phyloP scores from a whole-genome alignment of 192 early-diverging fungal species.

The Backusella tarrabulga region DNA sequence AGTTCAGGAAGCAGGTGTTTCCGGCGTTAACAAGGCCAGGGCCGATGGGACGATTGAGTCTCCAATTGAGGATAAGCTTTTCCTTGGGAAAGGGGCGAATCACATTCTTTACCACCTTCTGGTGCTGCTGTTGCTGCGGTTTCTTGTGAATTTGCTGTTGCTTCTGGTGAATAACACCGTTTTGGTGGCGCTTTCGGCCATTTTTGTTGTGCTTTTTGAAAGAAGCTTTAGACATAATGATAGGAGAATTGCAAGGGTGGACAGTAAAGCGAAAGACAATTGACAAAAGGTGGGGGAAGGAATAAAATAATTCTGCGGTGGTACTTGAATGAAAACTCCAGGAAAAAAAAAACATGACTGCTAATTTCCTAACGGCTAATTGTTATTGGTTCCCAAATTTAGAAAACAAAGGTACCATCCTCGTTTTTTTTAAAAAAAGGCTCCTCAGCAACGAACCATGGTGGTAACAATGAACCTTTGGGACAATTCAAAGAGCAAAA shows the following conservation, averaged over 20 bases:
- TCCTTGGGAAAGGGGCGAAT: background rate
- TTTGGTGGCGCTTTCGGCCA: background rate
- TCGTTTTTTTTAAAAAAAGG: no score
- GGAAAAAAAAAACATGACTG: no score
- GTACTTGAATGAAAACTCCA: background rate
- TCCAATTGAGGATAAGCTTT: constrained; percentile 56
- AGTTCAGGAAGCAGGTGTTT: constrained; percentile 83
- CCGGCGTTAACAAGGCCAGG: constrained; percentile 70
- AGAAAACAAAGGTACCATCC: no score
- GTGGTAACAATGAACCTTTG: no score
- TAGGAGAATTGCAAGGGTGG: background rate
- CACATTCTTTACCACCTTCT: background rate
- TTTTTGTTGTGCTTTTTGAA: background rate
- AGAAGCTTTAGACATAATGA: background rate
- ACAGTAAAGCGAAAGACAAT: background rate
- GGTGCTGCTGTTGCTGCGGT: background rate
- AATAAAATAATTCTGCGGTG: background rate
- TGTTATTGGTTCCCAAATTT: no score
- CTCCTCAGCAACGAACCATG: no score
- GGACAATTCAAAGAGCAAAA: no score
- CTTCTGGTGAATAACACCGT: background rate
- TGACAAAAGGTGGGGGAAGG: no score
- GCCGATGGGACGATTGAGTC: constrained; percentile 54
- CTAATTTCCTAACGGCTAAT: no score
- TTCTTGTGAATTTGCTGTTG: background rate